phyloP scores from a whole-genome alignment of 768 basidiomycete species.

The Mycena albidolilacea region DNA sequence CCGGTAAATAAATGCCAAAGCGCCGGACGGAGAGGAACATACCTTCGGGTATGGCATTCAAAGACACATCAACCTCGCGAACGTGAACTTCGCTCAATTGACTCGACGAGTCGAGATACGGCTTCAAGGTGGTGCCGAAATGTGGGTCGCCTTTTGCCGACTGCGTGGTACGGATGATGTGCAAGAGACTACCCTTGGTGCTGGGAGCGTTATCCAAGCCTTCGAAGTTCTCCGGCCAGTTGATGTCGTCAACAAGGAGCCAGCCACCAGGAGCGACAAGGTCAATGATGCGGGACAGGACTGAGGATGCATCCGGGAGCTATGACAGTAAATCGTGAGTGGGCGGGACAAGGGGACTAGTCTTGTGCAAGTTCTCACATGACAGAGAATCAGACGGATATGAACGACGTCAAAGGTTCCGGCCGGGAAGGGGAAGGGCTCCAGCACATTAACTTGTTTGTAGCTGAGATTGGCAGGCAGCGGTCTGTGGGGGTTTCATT shows the following conservation, averaged over 20 bases:
- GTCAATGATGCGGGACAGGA: conserved; percentile 35
- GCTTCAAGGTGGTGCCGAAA: conserved; percentile 10
- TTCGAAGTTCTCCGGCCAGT: background rate
- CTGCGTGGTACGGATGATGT: conserved; percentile 12
- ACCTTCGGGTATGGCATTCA: conserved; percentile 18
- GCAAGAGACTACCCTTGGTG: conserved; percentile 11
- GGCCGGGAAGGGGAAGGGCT: conserved; percentile 38
- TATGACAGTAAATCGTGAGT: background rate
- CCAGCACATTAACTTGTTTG: conserved; percentile 37
- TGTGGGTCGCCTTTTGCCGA: conserved; percentile 19
- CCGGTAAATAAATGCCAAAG: background rate
- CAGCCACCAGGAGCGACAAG: conserved; percentile 35
- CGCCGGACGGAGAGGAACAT: background rate
- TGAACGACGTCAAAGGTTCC: conserved; percentile 44
- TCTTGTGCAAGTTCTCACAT: conserved; percentile 33
- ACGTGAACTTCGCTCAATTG: conserved; percentile 13
- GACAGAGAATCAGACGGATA: conserved; percentile 41
- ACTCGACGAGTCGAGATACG: conserved; percentile 21
- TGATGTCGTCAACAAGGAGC: conserved; percentile 44
- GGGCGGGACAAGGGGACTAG: background rate
- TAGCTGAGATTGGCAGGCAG: conserved; percentile 42
- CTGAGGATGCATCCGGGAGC: conserved; percentile 38
- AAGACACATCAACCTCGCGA: conserved; percentile 18
- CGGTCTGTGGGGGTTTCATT: conserved; percentile 19
- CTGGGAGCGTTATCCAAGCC: conserved; percentile 28